Conservation (phyloP, 345 rosid genomes). For the Firmiana major region DNA sequence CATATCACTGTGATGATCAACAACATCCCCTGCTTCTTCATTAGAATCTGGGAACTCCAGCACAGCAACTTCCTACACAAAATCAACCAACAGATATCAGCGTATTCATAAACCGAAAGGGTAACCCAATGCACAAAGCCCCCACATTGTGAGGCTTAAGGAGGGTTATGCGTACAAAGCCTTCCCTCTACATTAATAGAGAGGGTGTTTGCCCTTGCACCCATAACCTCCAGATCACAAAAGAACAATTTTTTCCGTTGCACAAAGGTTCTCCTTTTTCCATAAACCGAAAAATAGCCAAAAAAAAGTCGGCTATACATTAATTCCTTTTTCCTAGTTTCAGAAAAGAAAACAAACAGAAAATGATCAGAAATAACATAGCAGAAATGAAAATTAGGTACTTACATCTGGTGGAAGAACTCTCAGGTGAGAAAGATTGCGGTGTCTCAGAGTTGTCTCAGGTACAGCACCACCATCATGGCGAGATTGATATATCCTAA, state of each 20-base stretch:
- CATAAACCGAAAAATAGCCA: background rate
- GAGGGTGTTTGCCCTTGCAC: too few relatives aligned
- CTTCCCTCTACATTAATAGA: too few relatives aligned
- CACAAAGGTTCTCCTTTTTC: too few relatives aligned
- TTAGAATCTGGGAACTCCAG: conserved; percentile 50
- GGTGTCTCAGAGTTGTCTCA: conserved; percentile 42
- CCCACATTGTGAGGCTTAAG: too few relatives aligned
- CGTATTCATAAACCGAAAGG: background rate
- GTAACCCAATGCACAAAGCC: too few relatives aligned
- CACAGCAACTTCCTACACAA: conserved; percentile 61
- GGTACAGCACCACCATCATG: conserved; percentile 32
- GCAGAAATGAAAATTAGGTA: background rate
- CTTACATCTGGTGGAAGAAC: conserved; percentile 56
- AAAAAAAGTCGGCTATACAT: background rate
- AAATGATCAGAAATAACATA: background rate
- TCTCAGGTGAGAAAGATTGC: conserved; percentile 52
- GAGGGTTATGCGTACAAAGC: too few relatives aligned
- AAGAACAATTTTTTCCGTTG: too few relatives aligned
- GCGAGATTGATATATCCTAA: conserved; percentile 46
- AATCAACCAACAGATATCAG: conserved; percentile 1
- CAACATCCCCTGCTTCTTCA: conserved; percentile 43
- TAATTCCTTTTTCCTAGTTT: background rate
- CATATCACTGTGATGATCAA: conserved; percentile 83
- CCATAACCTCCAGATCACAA: too few relatives aligned
- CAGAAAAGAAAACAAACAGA: conserved; percentile 4